phyloP scores from a whole-genome alignment of 192 early-diverging fungal genomes.

The Entomortierella parvispora region DNA sequence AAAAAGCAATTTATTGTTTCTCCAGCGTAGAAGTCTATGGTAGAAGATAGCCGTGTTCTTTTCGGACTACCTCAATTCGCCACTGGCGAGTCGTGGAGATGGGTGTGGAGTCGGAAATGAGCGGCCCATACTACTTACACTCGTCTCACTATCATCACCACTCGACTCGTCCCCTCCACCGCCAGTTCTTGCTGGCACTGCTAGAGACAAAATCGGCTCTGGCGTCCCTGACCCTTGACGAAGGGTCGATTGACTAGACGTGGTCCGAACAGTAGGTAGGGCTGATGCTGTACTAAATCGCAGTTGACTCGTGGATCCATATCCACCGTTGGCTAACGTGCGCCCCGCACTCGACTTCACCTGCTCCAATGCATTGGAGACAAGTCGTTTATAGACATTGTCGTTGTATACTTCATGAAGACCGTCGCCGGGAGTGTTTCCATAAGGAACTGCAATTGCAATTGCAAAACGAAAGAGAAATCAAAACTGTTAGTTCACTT shows the following conservation, averaged over 20 bases:
- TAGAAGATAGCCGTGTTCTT: too few relatives aligned
- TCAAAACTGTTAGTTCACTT: background rate
- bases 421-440: constrained; percentile 38
- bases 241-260: too few relatives aligned
- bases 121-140: constrained; percentile 29
- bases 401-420: constrained; percentile 39
- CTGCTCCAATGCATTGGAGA: constrained; percentile 12
- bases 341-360: too few relatives aligned
- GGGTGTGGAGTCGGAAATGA: constrained; percentile 37
- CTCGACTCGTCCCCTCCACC: background rate
- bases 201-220: background rate
- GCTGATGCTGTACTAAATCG: too few relatives aligned
- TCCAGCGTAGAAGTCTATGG: too few relatives aligned
- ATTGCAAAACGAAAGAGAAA: background rate
- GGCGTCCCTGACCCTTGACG: too few relatives aligned
- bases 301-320: too few relatives aligned
- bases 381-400: constrained; percentile 9
- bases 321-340: too few relatives aligned
- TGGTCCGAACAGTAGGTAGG: too few relatives aligned
- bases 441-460: constrained; percentile 22
- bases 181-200: background rate
- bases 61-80: background rate
- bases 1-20: too few relatives aligned
- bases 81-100: constrained; percentile 21
- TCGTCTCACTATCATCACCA: constrained; percentile 23